Evolutionary conservation across 306 rosid species (phyloP).

Genomic region (Carpinus viminea): DNA sequence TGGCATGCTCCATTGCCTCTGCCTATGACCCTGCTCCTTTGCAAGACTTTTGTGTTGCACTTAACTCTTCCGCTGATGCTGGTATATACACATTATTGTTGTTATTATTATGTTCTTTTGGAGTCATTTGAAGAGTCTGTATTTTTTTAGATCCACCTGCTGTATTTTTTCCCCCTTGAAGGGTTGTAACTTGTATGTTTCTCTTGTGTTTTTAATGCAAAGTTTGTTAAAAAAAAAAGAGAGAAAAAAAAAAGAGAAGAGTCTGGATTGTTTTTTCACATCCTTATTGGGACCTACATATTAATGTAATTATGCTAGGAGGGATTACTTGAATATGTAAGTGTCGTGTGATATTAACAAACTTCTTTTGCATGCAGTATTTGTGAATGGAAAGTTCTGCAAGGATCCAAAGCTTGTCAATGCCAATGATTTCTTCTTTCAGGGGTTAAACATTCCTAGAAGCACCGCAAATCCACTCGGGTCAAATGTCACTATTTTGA

Average conservation of each 20-base stretch:
- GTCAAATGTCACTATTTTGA: no score
- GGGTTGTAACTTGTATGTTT: no score
- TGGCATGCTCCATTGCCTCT: neutral
- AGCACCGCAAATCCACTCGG: no score
- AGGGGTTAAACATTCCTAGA: no score
- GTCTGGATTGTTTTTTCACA: neutral
- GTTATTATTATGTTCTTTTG: neutral
- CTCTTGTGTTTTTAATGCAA: no score
- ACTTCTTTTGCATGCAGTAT: neutral
- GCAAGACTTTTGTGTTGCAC: neutral
- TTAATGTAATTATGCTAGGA: neutral
- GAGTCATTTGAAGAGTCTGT: no score
- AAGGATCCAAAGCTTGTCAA: neutral
- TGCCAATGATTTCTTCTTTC: neutral
- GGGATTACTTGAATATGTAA: neutral
- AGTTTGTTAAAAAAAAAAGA: no score
- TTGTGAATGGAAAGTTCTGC: neutral
- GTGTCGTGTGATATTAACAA: neutral
- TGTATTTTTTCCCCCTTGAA: no score
- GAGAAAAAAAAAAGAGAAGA: no score
- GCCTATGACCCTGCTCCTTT: neutral
- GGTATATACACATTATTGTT: neutral
- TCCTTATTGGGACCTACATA: neutral
- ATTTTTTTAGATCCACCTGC: no score
- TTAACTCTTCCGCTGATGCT: neutral